Evolutionary conservation across 2,329 filamentous ascomycete genomes (phyloP), one percentile per base, ranked within the genome.

Genomic region (Ascocoryne sarcoides): DNA sequence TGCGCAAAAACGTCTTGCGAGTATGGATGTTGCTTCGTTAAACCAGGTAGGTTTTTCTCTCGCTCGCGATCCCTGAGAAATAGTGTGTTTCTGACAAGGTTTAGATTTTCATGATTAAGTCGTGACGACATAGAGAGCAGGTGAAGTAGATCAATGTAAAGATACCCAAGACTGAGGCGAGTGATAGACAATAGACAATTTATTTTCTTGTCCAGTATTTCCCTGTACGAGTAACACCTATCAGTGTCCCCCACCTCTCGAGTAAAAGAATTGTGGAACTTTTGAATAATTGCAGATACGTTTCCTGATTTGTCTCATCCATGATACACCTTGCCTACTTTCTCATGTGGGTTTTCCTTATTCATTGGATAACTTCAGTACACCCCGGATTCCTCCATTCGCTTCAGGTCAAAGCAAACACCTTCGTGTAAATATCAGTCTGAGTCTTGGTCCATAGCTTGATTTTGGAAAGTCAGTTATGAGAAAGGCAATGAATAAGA

Each of bases 1-100:
- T 55, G 82, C 82, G 42, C 85, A 92, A 54, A 96, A 96, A 69
- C 80, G 79, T 54, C 76, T 82, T 66, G 88, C 89, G 2, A 75
- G 88, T 43, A 74, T 87, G 66, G 84, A 95, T 61, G 73, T 80
- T 36, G 79, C 82, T 56, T 85, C 88, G 10, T 64, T 96, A 57
- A 90, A 89, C 60, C 88, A 95, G 78, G 84, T 89, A 65, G 61
- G 67, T 56, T 23, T 44, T 40, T 19, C 30, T 23, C 30, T 26
- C 18, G 19, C 16, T 17, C 10, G 4, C 29, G 19, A 19, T 19
- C 10, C 7, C 9, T 16, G 15, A 16, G 15, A 16, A 15, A 3
- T 5, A n/a, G 5, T 4, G 17, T 34, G 5, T n/a, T 10, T 32
- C 12, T 26, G 10, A 14, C 21, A 17, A 26, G 31, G 10, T 2